Conservation (phyloP, 2,329 filamentous ascomycete species). For the Aspergillus niger region DNA sequence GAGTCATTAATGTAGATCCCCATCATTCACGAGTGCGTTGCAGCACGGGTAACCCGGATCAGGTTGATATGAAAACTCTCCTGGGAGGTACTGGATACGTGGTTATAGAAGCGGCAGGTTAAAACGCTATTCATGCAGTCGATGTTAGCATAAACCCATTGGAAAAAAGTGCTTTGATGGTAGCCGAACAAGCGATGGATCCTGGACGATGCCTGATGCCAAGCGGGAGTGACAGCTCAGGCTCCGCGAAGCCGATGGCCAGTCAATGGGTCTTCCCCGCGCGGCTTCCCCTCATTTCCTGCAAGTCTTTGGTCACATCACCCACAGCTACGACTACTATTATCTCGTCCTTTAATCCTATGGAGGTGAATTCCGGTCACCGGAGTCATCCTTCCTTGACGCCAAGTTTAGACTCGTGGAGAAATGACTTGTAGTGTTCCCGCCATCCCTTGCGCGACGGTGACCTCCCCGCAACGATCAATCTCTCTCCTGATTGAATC, state of each 20-base stretch:
- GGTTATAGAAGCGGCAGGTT: background rate
- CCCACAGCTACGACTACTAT: constrained; percentile 6
- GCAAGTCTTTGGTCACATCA: constrained; percentile 15
- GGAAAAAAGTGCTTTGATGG: background rate
- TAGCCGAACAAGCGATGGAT: no score
- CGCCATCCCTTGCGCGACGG: constrained; percentile 10
- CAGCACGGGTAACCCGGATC: background rate
- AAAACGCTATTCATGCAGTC: background rate
- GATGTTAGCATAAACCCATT: no score
- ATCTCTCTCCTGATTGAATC: constrained; percentile 5
- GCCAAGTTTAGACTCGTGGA: constrained; percentile 19
- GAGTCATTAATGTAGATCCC: background rate
- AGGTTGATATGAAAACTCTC: background rate
- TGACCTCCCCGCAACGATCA: constrained; percentile 16
- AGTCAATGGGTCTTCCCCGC: constrained; percentile 10
- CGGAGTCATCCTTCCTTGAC: constrained; percentile 11
- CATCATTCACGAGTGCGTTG: background rate
- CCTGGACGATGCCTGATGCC: background rate
- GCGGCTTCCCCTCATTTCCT: constrained; percentile 16
- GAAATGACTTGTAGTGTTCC: constrained; percentile 14
- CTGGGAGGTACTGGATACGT: background rate
- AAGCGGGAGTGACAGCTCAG: background rate
- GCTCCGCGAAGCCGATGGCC: background rate
- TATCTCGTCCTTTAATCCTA: constrained; percentile 16
- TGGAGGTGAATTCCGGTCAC: constrained; percentile 9